Conservation (phyloP, 495 filamentous ascomycete species). For the Xylaria venustula region DNA sequence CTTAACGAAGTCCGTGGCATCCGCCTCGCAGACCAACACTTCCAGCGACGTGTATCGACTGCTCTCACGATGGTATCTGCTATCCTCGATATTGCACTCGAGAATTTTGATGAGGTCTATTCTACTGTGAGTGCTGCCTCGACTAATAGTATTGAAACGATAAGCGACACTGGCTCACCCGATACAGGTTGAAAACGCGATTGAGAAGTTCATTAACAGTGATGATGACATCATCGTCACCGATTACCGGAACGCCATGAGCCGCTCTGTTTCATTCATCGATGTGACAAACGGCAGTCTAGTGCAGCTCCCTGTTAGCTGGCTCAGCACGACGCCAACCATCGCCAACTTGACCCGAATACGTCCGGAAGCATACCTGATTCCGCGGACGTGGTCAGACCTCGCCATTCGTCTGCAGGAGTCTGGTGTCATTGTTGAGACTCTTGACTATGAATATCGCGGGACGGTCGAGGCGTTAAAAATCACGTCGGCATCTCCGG, state of each 20-base stretch:
- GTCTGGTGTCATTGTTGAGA: constrained; percentile 29
- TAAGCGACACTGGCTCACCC: not conserved
- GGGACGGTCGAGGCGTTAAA: constrained; percentile 28
- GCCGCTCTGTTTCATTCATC: constrained; percentile 26
- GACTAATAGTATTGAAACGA: not conserved
- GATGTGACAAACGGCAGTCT: constrained; percentile 20
- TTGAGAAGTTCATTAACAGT: constrained; percentile 24
- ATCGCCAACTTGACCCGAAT: constrained; percentile 30
- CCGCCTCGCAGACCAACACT: constrained; percentile 32
- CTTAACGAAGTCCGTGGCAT: constrained; percentile 35
- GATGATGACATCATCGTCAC: constrained; percentile 28
- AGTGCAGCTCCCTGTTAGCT: constrained; percentile 25
- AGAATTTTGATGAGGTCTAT: constrained; percentile 28
- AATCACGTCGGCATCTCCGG: constrained; percentile 22
- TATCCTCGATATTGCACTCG: constrained; percentile 28
- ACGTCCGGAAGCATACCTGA: constrained; percentile 32
- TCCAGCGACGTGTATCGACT: constrained; percentile 29
- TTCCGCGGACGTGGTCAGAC: constrained; percentile 30
- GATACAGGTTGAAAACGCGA: constrained; percentile 23
- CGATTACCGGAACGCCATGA: constrained; percentile 21
- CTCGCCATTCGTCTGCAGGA: constrained; percentile 25
- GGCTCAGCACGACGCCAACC: constrained; percentile 31
- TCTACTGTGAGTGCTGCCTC: constrained; percentile 15
- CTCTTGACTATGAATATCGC: constrained; percentile 21
- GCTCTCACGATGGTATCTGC: constrained; percentile 31